Base-by-base conservation (phyloP, 176 grass and related monocot genomes). In the Carex scoparia region DNA sequence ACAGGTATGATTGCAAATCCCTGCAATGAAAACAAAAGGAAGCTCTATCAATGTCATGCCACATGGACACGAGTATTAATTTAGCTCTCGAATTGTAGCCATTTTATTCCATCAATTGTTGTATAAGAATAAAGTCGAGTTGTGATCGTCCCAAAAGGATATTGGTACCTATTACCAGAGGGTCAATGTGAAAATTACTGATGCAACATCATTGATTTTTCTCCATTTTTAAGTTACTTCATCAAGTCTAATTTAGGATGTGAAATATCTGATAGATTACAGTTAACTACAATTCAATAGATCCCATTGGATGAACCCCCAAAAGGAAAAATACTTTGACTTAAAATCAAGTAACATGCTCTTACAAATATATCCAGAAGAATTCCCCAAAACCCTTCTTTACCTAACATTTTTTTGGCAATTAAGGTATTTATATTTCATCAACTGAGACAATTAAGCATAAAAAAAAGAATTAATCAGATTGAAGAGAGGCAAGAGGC, bases 1-100 rank as follows among this genome's bases (percentile, higher is more conserved):
- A 91, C 82, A 99, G 93, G 84, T 99, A 99, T 12, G 96, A 99
- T 59, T 99, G 96, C 61, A 99, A 89, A 95, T 95, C 93, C 84
- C 96, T 99, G 93, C 84, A 91, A 78, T 77, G 72, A 69, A 85
- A 88, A 89, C 54, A 12, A 85, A 86, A 76, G 40, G 2, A 84
- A 55, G 7, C 0, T 7, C 65, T 42, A 35, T 30, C n/a, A 32
- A 23, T 74, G 30, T 33, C 28, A 33, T 13, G 64, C 7, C 64
- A 66, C 28, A 14, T 66, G 10, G 10, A 65, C n/a, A 28, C 1
- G 0, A 31, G 9, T 16, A 65, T 27, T 1, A 65, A 10, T 28
- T 30, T 19, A 65, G 62, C 62, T 65, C 23, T 65, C 1, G 23
- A 28, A 10, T 19, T 16, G 80, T 74, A 19, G 51, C 14, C 51